A percentile compares a stretch with the other conserved stretches of the same genome.
These are phyloP conservation scores for Aureobasidium sp. DNA, from an alignment of 2,329 filamentous ascomycete genomes.

Conservation along the genomic window DNA sequence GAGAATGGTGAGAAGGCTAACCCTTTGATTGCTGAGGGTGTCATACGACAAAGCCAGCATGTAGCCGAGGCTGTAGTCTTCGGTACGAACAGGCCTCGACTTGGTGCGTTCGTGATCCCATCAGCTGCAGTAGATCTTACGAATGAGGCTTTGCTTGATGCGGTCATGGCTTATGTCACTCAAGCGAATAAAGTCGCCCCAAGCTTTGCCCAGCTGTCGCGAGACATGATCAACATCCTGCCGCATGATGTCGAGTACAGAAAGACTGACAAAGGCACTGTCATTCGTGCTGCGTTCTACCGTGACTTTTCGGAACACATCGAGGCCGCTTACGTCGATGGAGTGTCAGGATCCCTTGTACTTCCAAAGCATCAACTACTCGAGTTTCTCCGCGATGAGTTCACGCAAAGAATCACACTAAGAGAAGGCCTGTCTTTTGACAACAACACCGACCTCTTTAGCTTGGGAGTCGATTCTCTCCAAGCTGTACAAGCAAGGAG, in stretches of 20 bases:
- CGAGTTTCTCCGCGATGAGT: constrained; percentile 14
- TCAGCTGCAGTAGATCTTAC: constrained; percentile 33
- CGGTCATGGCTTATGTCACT: constrained; percentile 43
- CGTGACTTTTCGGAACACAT: constrained; percentile 40
- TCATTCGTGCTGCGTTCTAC: constrained; percentile 46
- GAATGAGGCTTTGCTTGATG: constrained; percentile 40
- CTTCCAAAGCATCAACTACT: constrained; percentile 21
- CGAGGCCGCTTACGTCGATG: constrained; percentile 35
- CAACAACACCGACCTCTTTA: constrained; percentile 51
- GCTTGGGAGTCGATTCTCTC: constrained; percentile 51
- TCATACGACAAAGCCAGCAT: constrained; percentile 43
- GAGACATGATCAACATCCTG: constrained; percentile 45
- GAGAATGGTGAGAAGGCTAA: constrained; percentile 43
- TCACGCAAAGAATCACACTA: constrained; percentile 21
- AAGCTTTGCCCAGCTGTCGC: constrained; percentile 45
- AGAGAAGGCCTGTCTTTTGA: constrained; percentile 16
- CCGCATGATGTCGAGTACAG: constrained; percentile 38
- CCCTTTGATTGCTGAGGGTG: constrained; percentile 43
- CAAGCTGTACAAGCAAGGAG: constrained; percentile 51
- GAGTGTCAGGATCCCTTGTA: constrained; percentile 20
- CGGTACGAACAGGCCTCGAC: constrained; percentile 44
- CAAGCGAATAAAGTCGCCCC: constrained; percentile 43
- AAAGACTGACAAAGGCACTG: constrained; percentile 48
- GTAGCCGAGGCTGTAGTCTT: constrained; percentile 52
- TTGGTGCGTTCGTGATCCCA: constrained; percentile 49